phyloP scores from a whole-genome alignment of 345 rosid species.

The Salix arbutifolia region DNA sequence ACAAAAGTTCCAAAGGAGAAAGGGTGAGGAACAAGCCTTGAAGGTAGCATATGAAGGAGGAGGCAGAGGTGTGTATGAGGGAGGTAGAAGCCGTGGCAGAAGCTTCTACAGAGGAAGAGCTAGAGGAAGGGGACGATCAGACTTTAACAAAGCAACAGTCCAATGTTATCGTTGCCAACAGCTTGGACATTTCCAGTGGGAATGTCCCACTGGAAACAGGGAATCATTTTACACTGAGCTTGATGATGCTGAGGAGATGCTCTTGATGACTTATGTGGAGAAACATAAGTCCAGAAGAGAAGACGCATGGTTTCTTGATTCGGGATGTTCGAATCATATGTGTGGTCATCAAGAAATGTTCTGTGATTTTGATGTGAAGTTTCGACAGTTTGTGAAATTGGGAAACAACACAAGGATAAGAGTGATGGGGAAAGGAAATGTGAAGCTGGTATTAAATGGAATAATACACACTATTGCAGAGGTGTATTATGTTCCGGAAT shows the following conservation, averaged over 20 bases:
- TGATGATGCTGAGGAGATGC: not conserved
- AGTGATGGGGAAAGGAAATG: not conserved
- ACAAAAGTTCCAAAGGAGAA: not conserved
- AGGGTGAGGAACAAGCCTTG: not conserved
- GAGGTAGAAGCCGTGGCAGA: not conserved
- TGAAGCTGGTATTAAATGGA: not conserved
- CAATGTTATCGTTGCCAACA: too few relatives aligned
- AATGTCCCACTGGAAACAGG: too few relatives aligned
- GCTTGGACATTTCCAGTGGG: too few relatives aligned
- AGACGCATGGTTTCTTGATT: not conserved
- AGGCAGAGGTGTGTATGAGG: too few relatives aligned
- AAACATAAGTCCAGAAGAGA: not conserved
- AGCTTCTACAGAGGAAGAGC: too few relatives aligned
- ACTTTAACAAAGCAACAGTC: too few relatives aligned
- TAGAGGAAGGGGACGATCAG: too few relatives aligned
- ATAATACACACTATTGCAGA: not conserved
- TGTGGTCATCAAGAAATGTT: not conserved
- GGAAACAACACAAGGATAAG: not conserved
- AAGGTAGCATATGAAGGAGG: not conserved
- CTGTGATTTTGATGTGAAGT: not conserved
- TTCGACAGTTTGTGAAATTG: not conserved
- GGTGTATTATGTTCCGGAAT: not conserved
- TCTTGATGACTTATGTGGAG: not conserved
- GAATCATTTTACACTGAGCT: not conserved
- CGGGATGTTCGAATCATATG: not conserved